phyloP scores from a whole-genome alignment of 1,284 basidiomycete species.

The Apiotrichum akiyoshidainum region DNA sequence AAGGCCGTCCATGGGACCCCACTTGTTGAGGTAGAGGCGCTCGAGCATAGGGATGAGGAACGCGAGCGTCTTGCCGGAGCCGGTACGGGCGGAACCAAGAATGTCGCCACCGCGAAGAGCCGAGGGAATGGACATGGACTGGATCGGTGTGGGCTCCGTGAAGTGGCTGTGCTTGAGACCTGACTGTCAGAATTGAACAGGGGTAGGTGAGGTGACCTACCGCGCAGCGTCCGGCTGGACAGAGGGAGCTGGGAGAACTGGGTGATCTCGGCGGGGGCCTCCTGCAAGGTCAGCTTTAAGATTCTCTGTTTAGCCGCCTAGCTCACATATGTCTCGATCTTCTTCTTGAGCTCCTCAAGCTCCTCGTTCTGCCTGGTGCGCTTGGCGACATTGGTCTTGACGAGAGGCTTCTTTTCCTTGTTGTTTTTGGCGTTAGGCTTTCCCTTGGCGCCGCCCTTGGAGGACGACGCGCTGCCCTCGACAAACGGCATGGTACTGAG shows the following conservation, averaged over 20 bases:
- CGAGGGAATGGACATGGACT: conserved; percentile 62
- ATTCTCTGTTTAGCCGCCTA: neutral
- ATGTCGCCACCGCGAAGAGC: conserved; percentile 67
- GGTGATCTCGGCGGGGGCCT: conserved; percentile 32
- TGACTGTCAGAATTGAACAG: conserved; percentile 31
- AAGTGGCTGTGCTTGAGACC: conserved; percentile 83
- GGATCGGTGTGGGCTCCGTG: conserved; percentile 80
- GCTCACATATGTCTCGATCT: conserved; percentile 46
- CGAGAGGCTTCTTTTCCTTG: conserved; percentile 17
- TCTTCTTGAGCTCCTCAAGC: conserved; percentile 40
- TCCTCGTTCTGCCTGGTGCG: conserved; percentile 45
- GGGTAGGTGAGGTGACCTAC: conserved; percentile 17
- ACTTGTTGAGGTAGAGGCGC: conserved; percentile 67
- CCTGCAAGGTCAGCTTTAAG: conserved; percentile 11
- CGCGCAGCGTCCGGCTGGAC: conserved; percentile 44
- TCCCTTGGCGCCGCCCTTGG: conserved; percentile 15
- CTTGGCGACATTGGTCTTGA: conserved; percentile 45
- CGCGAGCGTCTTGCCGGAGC: conserved; percentile 78
- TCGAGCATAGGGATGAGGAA: conserved; percentile 77
- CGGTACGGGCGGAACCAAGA: conserved; percentile 73
- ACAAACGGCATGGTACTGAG: conserved; percentile 30
- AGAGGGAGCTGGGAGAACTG: conserved; percentile 51
- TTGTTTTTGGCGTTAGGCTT: conserved; percentile 20
- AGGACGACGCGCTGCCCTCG: conserved; percentile 32
- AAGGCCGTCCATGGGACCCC: conserved; percentile 78